Evolutionary conservation across 768 basidiomycete species (phyloP).

Genomic region (Tylopilus plumbeoviolaceoides): DNA sequence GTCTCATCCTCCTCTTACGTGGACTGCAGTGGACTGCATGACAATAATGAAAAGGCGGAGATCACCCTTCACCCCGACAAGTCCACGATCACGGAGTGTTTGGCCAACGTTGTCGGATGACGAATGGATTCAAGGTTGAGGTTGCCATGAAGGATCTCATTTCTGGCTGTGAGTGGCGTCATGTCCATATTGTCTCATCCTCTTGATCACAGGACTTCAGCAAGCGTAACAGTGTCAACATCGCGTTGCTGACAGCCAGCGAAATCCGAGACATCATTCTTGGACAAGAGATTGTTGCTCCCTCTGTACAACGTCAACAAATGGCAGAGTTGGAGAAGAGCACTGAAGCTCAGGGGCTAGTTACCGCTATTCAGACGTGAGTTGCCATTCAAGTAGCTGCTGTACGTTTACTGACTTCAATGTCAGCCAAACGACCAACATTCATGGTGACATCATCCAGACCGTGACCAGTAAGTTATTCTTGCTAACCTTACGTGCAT

Average conservation of each 20-base stretch:
- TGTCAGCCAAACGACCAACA: slow-evolving; percentile 83
- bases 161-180: slow-evolving; percentile 55
- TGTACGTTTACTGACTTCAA: slow-evolving; percentile 3
- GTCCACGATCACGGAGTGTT: slow-evolving; percentile 90
- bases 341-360: slow-evolving; percentile 88
- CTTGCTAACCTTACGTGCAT: background rate
- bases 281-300: slow-evolving; percentile 96
- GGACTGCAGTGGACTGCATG: slow-evolving; percentile 64
- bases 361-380: slow-evolving; percentile 92
- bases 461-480: slow-evolving; percentile 76
- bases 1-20: slow-evolving; percentile 93
- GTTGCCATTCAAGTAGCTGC: slow-evolving; percentile 12
- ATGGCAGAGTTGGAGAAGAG: slow-evolving; percentile 99
- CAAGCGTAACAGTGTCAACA: slow-evolving; percentile 98
- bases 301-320: slow-evolving; percentile 94
- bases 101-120: slow-evolving; percentile 93
- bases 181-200: slow-evolving; percentile 12
- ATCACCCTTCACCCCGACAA: slow-evolving; percentile 97
- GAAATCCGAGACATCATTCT: slow-evolving; percentile 98
- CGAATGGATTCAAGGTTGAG: slow-evolving; percentile 99
- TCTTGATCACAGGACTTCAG: slow-evolving; percentile 74
- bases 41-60: slow-evolving; percentile 99
- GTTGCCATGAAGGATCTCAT: slow-evolving; percentile 98
- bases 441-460: slow-evolving; percentile 94
- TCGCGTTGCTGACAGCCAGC: slow-evolving; percentile 92